Percentiles rank a stretch among this genome's conserved stretches.
Evolutionary conservation across 768 basidiomycete species (phyloP).

Genomic region (Naganishia onofrii): DNA sequence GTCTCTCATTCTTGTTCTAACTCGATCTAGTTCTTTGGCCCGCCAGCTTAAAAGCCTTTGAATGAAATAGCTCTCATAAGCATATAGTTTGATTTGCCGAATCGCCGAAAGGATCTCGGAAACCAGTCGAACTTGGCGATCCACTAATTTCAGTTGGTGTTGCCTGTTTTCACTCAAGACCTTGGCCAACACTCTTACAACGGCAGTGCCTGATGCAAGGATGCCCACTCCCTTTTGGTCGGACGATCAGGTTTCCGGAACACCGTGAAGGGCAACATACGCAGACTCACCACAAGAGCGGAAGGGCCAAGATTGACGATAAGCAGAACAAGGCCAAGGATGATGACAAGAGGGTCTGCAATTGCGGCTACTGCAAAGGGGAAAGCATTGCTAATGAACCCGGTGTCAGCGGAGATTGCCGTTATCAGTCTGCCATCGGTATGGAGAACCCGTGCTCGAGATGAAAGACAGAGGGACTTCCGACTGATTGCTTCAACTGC

Average conservation of each 20-base stretch:
- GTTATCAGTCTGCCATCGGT: slow-evolving; percentile 68
- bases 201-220: neutral
- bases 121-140: slow-evolving; percentile 64
- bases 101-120: slow-evolving; percentile 70
- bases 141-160: slow-evolving; percentile 61
- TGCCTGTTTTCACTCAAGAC: slow-evolving; percentile 41
- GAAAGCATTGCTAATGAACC: slow-evolving; percentile 53
- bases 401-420: slow-evolving; percentile 65
- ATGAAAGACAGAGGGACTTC: slow-evolving; percentile 68
- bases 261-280: no score
- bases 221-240: slow-evolving; percentile 53
- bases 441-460: slow-evolving; percentile 61
- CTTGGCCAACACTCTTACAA: slow-evolving; percentile 28
- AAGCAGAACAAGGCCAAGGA: slow-evolving; percentile 63
- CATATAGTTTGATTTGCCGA: slow-evolving; percentile 65
- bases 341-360: slow-evolving; percentile 62
- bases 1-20: slow-evolving; percentile 25
- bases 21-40: slow-evolving; percentile 38
- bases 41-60: slow-evolving; percentile 37
- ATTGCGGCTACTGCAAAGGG: slow-evolving; percentile 28
- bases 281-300: slow-evolving; percentile 57
- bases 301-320: slow-evolving; percentile 68
- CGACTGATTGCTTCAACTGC: slow-evolving; percentile 60
- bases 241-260: neutral
- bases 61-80: slow-evolving; percentile 57